A percentile compares a stretch with the other conserved stretches of the same genome.
Evolutionary conservation across 2,329 filamentous ascomycete genomes (phyloP).

Genomic region (Aspergillus luchuensis): DNA sequence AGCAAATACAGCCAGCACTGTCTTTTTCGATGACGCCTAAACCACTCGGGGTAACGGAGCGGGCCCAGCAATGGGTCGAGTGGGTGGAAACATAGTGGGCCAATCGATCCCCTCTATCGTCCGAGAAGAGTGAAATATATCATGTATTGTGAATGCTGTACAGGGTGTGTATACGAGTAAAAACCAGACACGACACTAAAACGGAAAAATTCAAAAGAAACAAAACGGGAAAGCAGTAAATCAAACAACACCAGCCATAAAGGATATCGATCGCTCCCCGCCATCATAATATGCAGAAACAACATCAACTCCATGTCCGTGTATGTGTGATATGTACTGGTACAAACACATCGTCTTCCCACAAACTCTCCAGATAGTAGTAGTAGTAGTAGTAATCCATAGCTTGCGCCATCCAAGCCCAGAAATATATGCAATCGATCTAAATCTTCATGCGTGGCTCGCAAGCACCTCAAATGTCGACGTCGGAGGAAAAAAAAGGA

Average conservation of each 20-base stretch:
- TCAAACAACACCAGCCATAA: slow-evolving; percentile 8
- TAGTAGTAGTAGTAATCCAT: neutral
- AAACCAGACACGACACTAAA: neutral
- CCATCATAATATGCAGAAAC: slow-evolving; percentile 17
- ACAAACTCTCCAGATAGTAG: neutral
- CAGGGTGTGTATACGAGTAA: neutral
- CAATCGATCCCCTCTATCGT: neutral
- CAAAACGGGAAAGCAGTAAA: neutral
- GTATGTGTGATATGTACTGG: slow-evolving; percentile 20
- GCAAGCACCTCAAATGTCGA: neutral
- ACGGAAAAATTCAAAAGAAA: neutral
- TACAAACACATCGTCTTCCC: slow-evolving; percentile 13
- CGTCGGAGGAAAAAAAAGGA: neutral
- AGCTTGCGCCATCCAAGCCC: neutral
- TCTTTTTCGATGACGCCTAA: too few species aligned
- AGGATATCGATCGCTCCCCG: slow-evolving; percentile 12
- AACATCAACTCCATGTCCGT: slow-evolving; percentile 23
- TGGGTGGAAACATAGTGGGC: neutral
- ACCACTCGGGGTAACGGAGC: too few species aligned
- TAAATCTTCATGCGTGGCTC: slow-evolving; percentile 1
- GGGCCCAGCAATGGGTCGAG: too few species aligned
- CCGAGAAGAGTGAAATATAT: neutral
- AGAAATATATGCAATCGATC: slow-evolving; percentile 9
- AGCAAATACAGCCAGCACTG: neutral
- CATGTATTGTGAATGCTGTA: neutral